Evolutionary conservation across 192 early-diverging fungal genomes (phyloP).

Genomic region (Backusella macrospora): DNA sequence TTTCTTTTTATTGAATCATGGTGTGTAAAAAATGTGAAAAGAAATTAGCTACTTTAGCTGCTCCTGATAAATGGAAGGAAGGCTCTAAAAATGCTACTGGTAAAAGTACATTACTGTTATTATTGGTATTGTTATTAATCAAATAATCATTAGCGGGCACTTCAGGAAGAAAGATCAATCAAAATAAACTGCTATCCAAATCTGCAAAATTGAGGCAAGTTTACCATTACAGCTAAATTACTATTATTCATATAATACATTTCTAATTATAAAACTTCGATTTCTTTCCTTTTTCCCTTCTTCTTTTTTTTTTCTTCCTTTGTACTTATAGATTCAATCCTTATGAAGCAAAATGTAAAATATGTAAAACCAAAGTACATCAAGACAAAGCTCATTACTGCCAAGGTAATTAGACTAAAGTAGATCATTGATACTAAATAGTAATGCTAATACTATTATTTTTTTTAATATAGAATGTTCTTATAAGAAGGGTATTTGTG

Average conservation of each 20-base stretch:
- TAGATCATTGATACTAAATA: neutral
- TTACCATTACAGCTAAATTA: neutral
- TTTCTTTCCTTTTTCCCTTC: too few species aligned
- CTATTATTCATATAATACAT: neutral
- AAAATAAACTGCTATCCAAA: constrained; percentile 63
- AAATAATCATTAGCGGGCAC: constrained; percentile 14
- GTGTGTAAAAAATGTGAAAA: constrained; percentile 65
- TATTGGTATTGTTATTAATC: neutral
- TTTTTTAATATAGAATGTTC: constrained; percentile 46
- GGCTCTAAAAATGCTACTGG: constrained; percentile 58
- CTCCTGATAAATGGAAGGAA: constrained; percentile 68
- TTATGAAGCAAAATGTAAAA: constrained; percentile 61
- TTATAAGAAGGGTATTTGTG: constrained; percentile 66
- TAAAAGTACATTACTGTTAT: constrained; percentile 20
- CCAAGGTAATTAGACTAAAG: constrained; percentile 49
- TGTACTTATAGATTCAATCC: constrained; percentile 48
- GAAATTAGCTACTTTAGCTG: constrained; percentile 59
- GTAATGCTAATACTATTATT: constrained; percentile 3
- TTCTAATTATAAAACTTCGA: neutral
- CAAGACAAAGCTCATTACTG: constrained; percentile 65
- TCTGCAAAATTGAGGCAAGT: constrained; percentile 52
- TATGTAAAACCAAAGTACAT: constrained; percentile 61
- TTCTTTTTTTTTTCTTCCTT: too few species aligned
- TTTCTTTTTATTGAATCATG: constrained; percentile 33
- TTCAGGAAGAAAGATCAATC: constrained; percentile 55